Base-by-base conservation (phyloP, 1,284 basidiomycete species). In the Leucoagaricus sp. region DNA sequence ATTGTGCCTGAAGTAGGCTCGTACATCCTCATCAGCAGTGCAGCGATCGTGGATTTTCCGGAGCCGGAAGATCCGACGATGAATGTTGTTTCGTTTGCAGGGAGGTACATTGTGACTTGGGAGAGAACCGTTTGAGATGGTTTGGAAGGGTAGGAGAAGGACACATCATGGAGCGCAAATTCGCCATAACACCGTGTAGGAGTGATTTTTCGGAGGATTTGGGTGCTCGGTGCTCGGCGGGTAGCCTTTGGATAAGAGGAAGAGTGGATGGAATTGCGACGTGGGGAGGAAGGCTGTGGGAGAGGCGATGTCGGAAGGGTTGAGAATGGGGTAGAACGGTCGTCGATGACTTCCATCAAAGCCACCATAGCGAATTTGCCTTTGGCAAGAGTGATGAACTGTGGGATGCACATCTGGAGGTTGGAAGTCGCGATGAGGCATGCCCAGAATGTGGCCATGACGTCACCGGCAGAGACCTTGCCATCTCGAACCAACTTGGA, bases 381-480 rank as follows among this genome's bases (percentile, higher is more conserved):
- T 71, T 92, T 94, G 55, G 91, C 84, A 58, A 98, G 75, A 15
- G 79, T 75, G 55, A 91, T 86, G 59, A 96, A 75, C 54, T 91
- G 85, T 0, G 93, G 92, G 4, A 98, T 85, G 65, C 87, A 86
- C 80, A 89, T 85, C 69, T 97, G 94, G 4, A 98, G 72, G 68
- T 93, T 93, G 65, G 82, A 87, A 3, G 89, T 90, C 0, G 93
- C 94, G 56, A 98, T 89, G 45, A 98, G 77, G 68, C 93, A 94
- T 0, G 96, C 93, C 94, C 96, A 98, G 71, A 99, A 99, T 46
- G 96, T 94, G 28, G 91, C 89, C 86, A 96, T 95, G 61, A 98
- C 92, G 49, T 88, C 82, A 3, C 92, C 93, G 0, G 90, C 78
- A 1, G 75, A 76, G 51, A 86, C 79, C 58, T 81, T 84, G 4